Base-by-base conservation (phyloP, 108 stramenopile species). In the Skeletonema costatum region DNA sequence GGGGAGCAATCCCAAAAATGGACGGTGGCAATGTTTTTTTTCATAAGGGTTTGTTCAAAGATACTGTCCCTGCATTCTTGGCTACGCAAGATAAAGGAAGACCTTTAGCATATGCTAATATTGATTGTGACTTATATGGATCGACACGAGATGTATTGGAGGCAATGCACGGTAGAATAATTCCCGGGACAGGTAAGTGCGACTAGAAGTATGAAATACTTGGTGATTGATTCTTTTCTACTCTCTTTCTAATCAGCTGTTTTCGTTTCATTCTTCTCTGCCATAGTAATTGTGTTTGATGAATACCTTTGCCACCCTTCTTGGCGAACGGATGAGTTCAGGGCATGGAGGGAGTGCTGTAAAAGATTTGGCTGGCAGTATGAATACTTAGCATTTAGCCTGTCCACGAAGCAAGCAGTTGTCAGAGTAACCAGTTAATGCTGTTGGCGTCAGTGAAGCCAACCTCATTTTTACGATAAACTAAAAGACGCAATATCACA, bases 361-460 rank as follows among this genome's bases (percentile, higher is more conserved):
- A 95, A 95, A 67, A 75, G 94, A 19, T 95, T 93, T 81, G 94
- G 94, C 16, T 95, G 92, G 92, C 88, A 90, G 61, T 95, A 92
- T 66, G 90, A 92, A 67, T 95, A 95, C 78, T 85, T 95, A 66
- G 94, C 83, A 10, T 95, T 95, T 85, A 88, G 87, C 63, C 80
- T 95, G 59, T 67, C 83, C 14, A 90, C 94, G 13, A 92, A 93
- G 58, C 94, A 95, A 82, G 90, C 90, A 17, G 90, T 95, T 3
- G 92, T 92, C 13, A 75, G 90, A 64, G 76, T 93, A 2, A 90
- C 89, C 12, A 84, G 86, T 65, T 82, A 68, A 62, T 32, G 48
- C 5, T 50, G 48, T 46, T 46, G 44, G 0, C 25, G 0, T 25
- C 25, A 25, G 25, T 25, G 25, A 25, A 25, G 25, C 25, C 44